Base-by-base conservation (phyloP, 768 basidiomycete genomes). In the Termitomyces sp. region DNA sequence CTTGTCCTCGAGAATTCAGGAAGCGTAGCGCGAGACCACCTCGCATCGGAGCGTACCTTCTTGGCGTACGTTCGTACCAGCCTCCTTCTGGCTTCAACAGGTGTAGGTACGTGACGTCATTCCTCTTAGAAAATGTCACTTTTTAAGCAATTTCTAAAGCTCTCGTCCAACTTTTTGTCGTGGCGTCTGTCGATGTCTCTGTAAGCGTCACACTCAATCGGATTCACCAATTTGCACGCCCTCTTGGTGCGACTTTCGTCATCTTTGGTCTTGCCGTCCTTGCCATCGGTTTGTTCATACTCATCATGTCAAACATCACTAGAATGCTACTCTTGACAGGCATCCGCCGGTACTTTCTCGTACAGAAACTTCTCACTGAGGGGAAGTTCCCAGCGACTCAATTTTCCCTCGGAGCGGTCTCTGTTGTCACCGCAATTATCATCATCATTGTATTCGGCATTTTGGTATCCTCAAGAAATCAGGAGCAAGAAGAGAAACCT, bases 31-130 rank as follows among this genome's bases (percentile, higher is more conserved):
- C 75, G 84, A 10, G 84, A 86, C 60, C 84, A 86, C 60, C 70
- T 85, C 0, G 84, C 84, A 2, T 80, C 77, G 15, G 84, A 85
- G 60, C 71, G 84, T 45, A 85, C 84, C 2, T 85, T 82, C 61
- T 68, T 86, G 37, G 82, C 84, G 12, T 86, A 85, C 59, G 71
- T 83, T 47, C 74, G 84, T n/a, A 86, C 84, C 2, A 84, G 83
- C 61, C 70, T 86, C 45, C 77, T 81, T 1, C 72, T 84, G 37
- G 79, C 82, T 3, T 77, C 81, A 2, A 71, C 81, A 5, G 84
- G 83, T 32, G 81, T 86, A 35, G 83, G 82, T 83, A 54, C 60
- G 80, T 73, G 24, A 56, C 49, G 54, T 55, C 44, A 55, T 57
- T 45, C 49, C 28, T 11, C n/a, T n/a, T n/a, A n/a, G n/a, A n/a